Evolutionary conservation across 306 rosid species (phyloP), one percentile per base, ranked within the genome.

Genomic region (Quercus ilex): DNA sequence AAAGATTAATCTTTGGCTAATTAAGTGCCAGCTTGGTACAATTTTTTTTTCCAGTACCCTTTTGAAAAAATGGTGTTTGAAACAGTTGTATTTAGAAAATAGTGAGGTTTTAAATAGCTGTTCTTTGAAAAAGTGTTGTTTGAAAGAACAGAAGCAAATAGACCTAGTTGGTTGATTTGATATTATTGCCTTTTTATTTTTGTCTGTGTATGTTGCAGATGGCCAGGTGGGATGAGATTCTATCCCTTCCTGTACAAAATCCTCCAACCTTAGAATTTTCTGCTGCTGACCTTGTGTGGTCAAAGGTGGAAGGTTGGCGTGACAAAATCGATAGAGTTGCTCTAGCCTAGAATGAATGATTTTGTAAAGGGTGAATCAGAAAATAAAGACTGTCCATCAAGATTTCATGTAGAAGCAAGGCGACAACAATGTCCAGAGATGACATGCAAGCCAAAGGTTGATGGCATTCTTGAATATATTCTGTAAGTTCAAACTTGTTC

Each of bases 221-320:
- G 98, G 97, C 98, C 20, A 90, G 97, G 84, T 95, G 98, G 97
- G 99, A 95, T 64, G 98, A 91, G 65, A 93, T 95, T 81, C 81
- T 93, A 33, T 91, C 99, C 69, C 98, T 93, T 76, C 97, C 95
- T 1, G 92, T 95, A n/a, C 97, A 95, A 88, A 95, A 88, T 79
- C 99, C 98, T 83, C 90, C 93, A 35, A 83, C 89, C 6, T 82
- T 86, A 88, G 99, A 90, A 83, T 80, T 95, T 85, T 91, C 97
- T 81, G 72, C 93, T 4, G 74, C 20, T 71, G 97, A 95, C 55
- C 76, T 95, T 55, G 92, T 89, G 12, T 93, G 98, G 97, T 91
- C 99, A 6, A 91, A 87, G 87, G 96, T 91, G 52, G 98, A 95
- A 86, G 99, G 99, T 41, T 95, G 96, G 96, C 88, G 88, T 41